phyloP scores from a whole-genome alignment of 208 protist genomes.

The Trypanosomatidae sp. region DNA sequence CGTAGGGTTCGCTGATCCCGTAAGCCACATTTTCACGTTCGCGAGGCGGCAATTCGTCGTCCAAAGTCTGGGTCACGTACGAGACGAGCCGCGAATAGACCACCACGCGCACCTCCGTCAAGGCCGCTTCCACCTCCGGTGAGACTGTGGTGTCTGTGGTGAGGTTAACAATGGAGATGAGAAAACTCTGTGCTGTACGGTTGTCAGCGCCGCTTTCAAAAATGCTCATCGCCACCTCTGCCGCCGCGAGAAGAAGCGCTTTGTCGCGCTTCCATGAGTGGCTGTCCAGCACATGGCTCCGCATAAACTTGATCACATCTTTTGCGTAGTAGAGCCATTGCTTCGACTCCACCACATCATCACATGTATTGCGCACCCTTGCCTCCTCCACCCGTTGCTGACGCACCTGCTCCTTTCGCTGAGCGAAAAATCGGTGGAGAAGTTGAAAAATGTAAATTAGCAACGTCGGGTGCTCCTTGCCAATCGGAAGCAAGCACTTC shows the following conservation, averaged over 20 bases:
- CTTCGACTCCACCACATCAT: conserved; percentile 57
- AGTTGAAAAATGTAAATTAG: conserved; percentile 38
- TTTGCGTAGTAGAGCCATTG: conserved; percentile 71
- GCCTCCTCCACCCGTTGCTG: conserved; percentile 5
- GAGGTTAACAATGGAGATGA: conserved; percentile 37
- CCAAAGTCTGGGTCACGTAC: conserved; percentile 32
- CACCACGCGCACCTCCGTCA: conserved; percentile 31
- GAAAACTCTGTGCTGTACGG: conserved; percentile 33
- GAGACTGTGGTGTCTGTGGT: conserved; percentile 11
- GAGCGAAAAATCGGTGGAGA: conserved; percentile 41
- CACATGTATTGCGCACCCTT: conserved; percentile 9
- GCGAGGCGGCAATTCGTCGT: conserved; percentile 25
- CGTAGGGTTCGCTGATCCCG: conserved; percentile 44
- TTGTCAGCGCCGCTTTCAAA: conserved; percentile 47
- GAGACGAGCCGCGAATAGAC: conserved; percentile 48
- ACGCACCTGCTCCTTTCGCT: conserved; percentile 12
- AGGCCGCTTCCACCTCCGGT: conserved; percentile 18
- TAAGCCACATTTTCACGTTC: conserved; percentile 37
- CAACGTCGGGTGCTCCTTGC: conserved; percentile 35
- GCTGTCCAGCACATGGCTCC: conserved; percentile 45
- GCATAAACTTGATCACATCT: conserved; percentile 59
- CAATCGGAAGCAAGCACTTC: conserved; percentile 60
- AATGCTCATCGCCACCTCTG: conserved; percentile 39
- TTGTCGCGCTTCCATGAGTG: conserved; percentile 32
- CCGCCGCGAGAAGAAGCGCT: conserved; percentile 25